Evolutionary conservation across 345 rosid genomes (phyloP).

Genomic region (Eucalyptus cladocalyx): DNA sequence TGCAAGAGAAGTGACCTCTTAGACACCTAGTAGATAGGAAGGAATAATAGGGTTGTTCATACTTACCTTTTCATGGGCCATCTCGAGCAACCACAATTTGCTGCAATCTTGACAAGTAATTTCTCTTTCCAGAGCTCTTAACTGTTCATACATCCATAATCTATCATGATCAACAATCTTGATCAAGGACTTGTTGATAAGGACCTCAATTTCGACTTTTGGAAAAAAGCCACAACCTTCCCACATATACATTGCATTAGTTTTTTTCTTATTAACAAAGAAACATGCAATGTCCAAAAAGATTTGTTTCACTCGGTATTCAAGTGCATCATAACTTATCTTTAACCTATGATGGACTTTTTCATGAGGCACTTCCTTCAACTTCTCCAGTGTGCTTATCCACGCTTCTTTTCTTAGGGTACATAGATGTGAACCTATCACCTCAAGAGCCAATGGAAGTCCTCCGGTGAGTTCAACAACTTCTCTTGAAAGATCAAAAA

Average conservation of each 20-base stretch:
- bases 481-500: too few species aligned
- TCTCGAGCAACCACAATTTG: too few species aligned
- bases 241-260: too few species aligned
- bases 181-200: too few species aligned
- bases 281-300: background rate
- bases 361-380: background rate
- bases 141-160: too few species aligned
- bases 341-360: background rate
- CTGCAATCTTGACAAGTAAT: too few species aligned
- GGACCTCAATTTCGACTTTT: too few species aligned
- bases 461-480: background rate
- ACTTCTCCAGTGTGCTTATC: accelerated
- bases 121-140: too few species aligned
- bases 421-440: background rate
- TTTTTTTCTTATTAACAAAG: background rate
- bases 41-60: background rate
- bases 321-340: background rate
- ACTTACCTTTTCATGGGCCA: background rate
- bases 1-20: background rate
- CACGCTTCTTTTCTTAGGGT: background rate
- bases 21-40: background rate
- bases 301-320: background rate
- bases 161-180: too few species aligned
- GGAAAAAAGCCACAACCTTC: too few species aligned
- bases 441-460: background rate